Base-by-base conservation (phyloP, 768 basidiomycete genomes). In the Lentinula lateritia region DNA sequence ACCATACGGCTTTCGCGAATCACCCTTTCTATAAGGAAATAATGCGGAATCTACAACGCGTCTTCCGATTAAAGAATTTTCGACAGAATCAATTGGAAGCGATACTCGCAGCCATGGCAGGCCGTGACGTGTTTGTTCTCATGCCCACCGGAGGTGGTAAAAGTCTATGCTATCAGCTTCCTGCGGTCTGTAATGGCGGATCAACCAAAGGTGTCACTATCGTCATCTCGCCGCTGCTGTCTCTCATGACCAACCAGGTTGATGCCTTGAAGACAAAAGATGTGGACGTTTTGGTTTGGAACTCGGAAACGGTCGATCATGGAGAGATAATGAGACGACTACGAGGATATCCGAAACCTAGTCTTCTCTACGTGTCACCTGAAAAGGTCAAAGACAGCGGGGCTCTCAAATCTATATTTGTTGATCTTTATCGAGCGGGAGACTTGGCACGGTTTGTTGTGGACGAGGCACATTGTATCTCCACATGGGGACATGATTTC, bases 121-220 rank as follows among this genome's bases (percentile, higher is more conserved):
- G 90, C 7, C 83, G 79, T 59, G 96, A 98, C 68, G 92, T 93
- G 16, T 94, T 98, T 65, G 92, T 98, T 16, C 81, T 98, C 7
- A 95, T 98, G 86, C 97, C 97, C 1, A 99, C 97, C 1, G 95
- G 94, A 39, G 94, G 94, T 4, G 93, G 93, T 0, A 95, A 95
- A 75, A 91, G 89, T 67, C 76, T 95, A 42, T 93, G 90, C 66
- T 94, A 88, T 72, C 88, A 98, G 71, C 86, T 98, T 1, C 97
- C 97, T 0, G 95, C 94, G 2, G 80, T 97, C 38, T 92, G 94
- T 68, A 73, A 75, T 41, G 75, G 75, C 6, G 93, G 92, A 1
- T 82, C 76, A 67, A 93, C 90, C 0, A 78, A 76, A 58, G 94
- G 95, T 38, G 85, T 97, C 3, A 93, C 95, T 0, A 79, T 99